Base-by-base conservation (phyloP, 129 eudicot genomes). In the Cynara cardunculus region DNA sequence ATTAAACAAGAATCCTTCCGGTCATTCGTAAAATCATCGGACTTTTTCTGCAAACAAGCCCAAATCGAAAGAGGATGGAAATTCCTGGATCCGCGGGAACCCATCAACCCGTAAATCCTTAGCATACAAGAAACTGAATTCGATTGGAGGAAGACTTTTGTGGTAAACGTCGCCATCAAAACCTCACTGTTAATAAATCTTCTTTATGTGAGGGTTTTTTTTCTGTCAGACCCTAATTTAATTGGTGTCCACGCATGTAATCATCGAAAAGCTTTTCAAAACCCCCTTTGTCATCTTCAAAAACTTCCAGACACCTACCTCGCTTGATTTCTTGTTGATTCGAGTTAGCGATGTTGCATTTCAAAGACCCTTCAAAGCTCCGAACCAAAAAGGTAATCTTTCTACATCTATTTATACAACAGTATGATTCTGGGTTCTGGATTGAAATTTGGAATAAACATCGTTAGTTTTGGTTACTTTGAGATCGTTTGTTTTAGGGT, bases 381-480 rank as follows among this genome's bases (percentile, higher is more conserved):
- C 88, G 87, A 76, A 89, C 94, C 78, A 91, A 86, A 75, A 86
- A 84, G 97, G 97, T 91, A 82, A 34, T 71, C 49, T 25, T 9
- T 25, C 10, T 74, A 39, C 27, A 21, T 46, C 59, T 19, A 46
- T 46, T 6, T 46, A 3, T 69, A 21, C 37, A 79, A 41, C 25
- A 16, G 14, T 64, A 14, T 35, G 56, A 30, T 46, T 49, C 0
- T 67, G 3, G 5, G 28, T 41, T 68, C 75, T 41, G 3, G 27
- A 2, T 26, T 26, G 9, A 39, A 31, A 67, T 28, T 77, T 61
- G 39, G 56, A 71, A 34, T 24, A 21, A 9, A 19, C 16, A 3
- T 71, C 59, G 10, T 34, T 71, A 21, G 59, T 71, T 71, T 35
- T 35, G 56, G 59, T 24, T 8, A 14, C 12, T 34, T 11, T 19